Evolutionary conservation across 2,329 filamentous ascomycete species (phyloP), one percentile per base, ranked within the genome.

Genomic region (Diaporthe amygdali): DNA sequence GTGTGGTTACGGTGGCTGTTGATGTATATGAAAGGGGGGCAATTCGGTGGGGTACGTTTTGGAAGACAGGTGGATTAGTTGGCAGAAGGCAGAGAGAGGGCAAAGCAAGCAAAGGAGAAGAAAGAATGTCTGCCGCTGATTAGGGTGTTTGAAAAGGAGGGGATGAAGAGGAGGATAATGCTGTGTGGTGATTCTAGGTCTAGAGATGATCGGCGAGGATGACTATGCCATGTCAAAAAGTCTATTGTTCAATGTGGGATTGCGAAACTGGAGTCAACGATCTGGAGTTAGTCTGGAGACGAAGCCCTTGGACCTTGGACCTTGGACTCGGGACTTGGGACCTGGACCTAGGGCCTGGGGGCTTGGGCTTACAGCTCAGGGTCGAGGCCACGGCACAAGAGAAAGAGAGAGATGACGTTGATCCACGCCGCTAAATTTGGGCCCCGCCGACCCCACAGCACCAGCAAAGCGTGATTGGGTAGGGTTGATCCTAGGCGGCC

Each of bases 331-430:
- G 49, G 22, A n/a, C 55, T 25, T 59, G 27, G 5, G 55, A 61
- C 25, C 55, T 61, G 39, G 25, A 59, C 39, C 56, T 63, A 46
- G 41, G 54, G 25, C 54, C 22, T 30, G 15, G 55, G 44, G 37
- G 55, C 55, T 30, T 61, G 37, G 55, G 10, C 39, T 30, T 17
- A 41, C 59, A 47, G 49, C 27, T 27, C 37, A 39, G 6, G 25
- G 10, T 56, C 39, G 52, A 68, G 51, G 41, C 51, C 30, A 44
- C 51, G 17, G 25, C 32, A 14, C 55, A 39, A 25, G 37, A 37
- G 47, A 22, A 30, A 25, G 25, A 20, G 32, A 32, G 64, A 68
- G 63, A 70, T 70, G 69, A 70, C 69, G 69, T 70, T 70, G 69
- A 41, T 59, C 69, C 66, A 39, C 63, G 51, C 41, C 32, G 61